phyloP scores from a whole-genome alignment of 108 stramenopile species.

The Chaetoceros tenuissimus region DNA sequence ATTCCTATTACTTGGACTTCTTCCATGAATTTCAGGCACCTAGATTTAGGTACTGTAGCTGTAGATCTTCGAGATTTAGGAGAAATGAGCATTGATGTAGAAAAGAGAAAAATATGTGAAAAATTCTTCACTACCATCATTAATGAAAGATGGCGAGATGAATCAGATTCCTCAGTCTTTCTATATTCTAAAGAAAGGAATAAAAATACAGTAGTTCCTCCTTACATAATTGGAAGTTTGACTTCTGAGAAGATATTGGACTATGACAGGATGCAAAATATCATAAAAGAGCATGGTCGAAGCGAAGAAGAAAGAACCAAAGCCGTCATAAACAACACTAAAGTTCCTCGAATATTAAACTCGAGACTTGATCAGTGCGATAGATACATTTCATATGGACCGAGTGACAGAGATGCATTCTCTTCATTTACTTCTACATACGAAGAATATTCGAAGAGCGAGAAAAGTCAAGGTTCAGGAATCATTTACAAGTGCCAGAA shows the following conservation, averaged over 20 bases:
- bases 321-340: conserved; percentile 9
- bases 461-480: too few species aligned
- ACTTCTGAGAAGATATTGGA: conserved; percentile 17
- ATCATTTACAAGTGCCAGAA: too few species aligned
- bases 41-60: conserved; percentile 29
- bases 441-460: too few species aligned
- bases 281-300: conserved; percentile 26
- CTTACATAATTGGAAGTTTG: conserved; percentile 34
- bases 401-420: too few species aligned
- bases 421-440: too few species aligned
- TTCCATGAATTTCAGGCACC: conserved; percentile 15
- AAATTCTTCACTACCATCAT: conserved; percentile 29
- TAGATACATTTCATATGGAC: conserved; percentile 32
- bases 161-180: conserved; percentile 16
- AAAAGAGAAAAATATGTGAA: conserved; percentile 9
- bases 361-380: conserved; percentile 18
- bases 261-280: conserved; percentile 27
- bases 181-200: conserved; percentile 8
- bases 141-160: conserved; percentile 40
- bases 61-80: conserved; percentile 8
- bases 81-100: conserved; percentile 2
- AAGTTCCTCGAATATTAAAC: conserved; percentile 26
- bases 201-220: conserved; percentile 4
- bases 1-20: conserved; percentile 9
- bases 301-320: conserved; percentile 16